Evolutionary conservation across 2,329 filamentous ascomycete genomes (phyloP), one percentile per base, ranked within the genome.

Genomic region (Thermoascus crustaceus): DNA sequence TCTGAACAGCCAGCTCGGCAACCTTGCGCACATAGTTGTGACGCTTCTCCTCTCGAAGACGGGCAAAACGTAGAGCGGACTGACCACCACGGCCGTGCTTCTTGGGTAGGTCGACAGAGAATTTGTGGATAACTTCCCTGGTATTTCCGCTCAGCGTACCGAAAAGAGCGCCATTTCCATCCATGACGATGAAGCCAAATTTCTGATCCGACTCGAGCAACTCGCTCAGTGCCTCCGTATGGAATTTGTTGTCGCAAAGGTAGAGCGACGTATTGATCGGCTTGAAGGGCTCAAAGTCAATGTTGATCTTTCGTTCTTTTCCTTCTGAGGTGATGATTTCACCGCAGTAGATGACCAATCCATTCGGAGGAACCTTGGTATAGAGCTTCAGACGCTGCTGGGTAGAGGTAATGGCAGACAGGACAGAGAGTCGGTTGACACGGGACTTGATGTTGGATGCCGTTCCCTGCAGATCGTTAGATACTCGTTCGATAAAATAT

Each of bases 41-140:
- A 51, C 91, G 88, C 72, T 98, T 98, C 68, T 98, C 91, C 66
- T 98, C 91, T 75, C 91, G 82, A 40, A 98, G 82, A 88, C 91
- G 91, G 45, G 91, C 86, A 67, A 98, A 98, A 89, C 91, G 93
- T 57, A 98, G 77, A 41, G 91, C 91, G 49, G 91, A 98, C 74
- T 98, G 93, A 76, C 91, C 91, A 88, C 91, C 91, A 83, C 91
- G 88, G 46, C 91, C 91, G 78, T 98, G 91, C 76, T 98, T 98
- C 80, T 98, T 98, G 63, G 91, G 91, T 39, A 98, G 73, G 73
- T 98, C 93, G 62, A 98, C 91, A 13, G 85, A 86, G 71, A 98
- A 94, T 68, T 98, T 98, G 72, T 98, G 91, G 34, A 96, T 75
- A 32, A 98, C 76, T 53, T 98, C 93, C 61, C 91, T 81, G 22